phyloP scores from a whole-genome alignment of 768 basidiomycete species.

The Boletellus sp. region DNA sequence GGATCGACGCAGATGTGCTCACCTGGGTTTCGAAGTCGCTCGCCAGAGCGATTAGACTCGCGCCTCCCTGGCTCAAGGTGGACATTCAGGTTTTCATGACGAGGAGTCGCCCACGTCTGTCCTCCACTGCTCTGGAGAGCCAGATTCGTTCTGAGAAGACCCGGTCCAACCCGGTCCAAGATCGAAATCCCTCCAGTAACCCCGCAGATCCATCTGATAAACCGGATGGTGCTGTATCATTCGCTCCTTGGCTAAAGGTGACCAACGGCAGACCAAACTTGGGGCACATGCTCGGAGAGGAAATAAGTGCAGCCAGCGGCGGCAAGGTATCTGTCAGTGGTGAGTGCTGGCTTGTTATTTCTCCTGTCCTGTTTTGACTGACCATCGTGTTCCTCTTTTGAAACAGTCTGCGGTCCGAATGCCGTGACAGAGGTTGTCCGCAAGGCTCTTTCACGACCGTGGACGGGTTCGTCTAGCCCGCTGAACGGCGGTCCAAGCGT shows the following conservation, averaged over 20 bases:
- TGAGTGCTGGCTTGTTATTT: slow-evolving; percentile 5
- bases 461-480: slow-evolving; percentile 12
- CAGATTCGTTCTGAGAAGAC: neutral
- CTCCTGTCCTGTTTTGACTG: too few relatives aligned
- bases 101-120: neutral
- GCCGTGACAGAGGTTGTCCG: slow-evolving; percentile 35
- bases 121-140: neutral
- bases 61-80: slow-evolving; percentile 13
- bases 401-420: slow-evolving; percentile 43
- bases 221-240: neutral
- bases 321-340: slow-evolving; percentile 44
- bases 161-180: too few relatives aligned
- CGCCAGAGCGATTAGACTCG: slow-evolving; percentile 10
- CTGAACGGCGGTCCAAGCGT: slow-evolving; percentile 34
- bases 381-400: too few relatives aligned
- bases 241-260: too few relatives aligned
- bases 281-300: slow-evolving; percentile 30
- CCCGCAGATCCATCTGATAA: neutral
- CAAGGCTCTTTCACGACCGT: slow-evolving; percentile 33
- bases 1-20: too few relatives aligned
- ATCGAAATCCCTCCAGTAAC: too few relatives aligned
- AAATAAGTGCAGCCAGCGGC: slow-evolving; percentile 25
- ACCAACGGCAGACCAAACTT: slow-evolving; percentile 36
- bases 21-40: slow-evolving; percentile 10
- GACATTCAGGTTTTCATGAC: slow-evolving; percentile 2